These are phyloP conservation scores for Theileria sp. DNA, from an alignment of 169 alveolate genomes.

Conservation along the genomic window DNA sequence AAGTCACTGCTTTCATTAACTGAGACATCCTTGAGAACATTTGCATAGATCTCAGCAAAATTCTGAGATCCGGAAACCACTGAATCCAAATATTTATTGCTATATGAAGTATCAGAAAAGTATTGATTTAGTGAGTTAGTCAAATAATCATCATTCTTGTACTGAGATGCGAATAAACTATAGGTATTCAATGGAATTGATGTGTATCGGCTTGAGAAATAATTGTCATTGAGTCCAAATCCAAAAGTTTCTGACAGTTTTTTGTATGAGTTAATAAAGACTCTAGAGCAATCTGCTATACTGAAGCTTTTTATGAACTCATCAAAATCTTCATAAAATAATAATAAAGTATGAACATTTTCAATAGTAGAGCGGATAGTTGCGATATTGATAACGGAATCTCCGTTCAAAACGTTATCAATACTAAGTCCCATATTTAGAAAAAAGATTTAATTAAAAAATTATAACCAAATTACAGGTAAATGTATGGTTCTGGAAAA, in stretches of 20 bases:
- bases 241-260: background rate
- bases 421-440: conserved; percentile 1
- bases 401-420: conserved; percentile 1
- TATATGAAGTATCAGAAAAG: background rate
- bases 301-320: background rate
- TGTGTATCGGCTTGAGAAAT: conserved; percentile 16
- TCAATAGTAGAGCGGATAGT: background rate
- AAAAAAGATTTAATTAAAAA: background rate
- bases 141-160: background rate
- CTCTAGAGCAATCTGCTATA: background rate
- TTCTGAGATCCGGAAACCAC: background rate
- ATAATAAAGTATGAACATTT: background rate
- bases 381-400: background rate
- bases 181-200: conserved; percentile 4
- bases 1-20: background rate
- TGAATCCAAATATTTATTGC: conserved; percentile 5
- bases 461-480: background rate
- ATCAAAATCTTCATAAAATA: conserved; percentile 18
- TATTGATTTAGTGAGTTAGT: background rate
- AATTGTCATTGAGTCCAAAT: background rate
- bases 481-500: background rate
- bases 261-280: background rate
- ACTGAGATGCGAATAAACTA: background rate
- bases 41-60: conserved; percentile 24
- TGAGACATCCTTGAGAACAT: conserved; percentile 24